Percentiles rank a stretch among this genome's conserved stretches.
These are phyloP conservation scores for Fusarium robinianum DNA, from an alignment of 2,329 filamentous ascomycete species.

Conservation along the genomic window DNA sequence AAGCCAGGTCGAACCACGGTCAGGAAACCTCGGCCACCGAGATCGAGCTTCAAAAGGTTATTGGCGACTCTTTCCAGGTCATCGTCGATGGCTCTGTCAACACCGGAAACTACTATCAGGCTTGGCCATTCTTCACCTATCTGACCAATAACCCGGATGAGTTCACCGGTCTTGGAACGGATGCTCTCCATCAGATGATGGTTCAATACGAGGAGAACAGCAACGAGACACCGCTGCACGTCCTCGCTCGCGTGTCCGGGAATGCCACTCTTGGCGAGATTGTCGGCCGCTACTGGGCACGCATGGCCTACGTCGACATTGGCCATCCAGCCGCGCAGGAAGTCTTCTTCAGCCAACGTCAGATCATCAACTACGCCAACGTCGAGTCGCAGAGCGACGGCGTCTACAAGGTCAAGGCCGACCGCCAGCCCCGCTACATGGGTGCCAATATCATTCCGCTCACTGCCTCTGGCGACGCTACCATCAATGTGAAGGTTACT, in stretches of 20 bases:
- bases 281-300: conserved; percentile 56
- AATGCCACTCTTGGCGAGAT: conserved; percentile 45
- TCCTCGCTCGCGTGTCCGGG: conserved; percentile 46
- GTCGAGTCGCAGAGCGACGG: conserved; percentile 44
- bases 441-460: conserved; percentile 55
- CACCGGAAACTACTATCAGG: conserved; percentile 55
- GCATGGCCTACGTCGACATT: conserved; percentile 58
- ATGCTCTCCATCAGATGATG: conserved; percentile 49
- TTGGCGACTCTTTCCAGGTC: conserved; percentile 52
- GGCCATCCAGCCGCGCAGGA: conserved; percentile 48
- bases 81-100: conserved; percentile 50
- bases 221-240: conserved; percentile 56
- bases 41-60: conserved; percentile 51
- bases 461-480: conserved; percentile 38
- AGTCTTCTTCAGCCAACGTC: conserved; percentile 44
- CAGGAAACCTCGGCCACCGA: conserved; percentile 44
- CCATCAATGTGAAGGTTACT: conserved; percentile 43
- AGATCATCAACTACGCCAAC: conserved; percentile 48
- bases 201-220: conserved; percentile 48
- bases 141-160: conserved; percentile 54
- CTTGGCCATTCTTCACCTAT: conserved; percentile 56
- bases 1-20: conserved; percentile 42
- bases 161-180: conserved; percentile 46
- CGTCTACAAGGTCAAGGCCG: conserved; percentile 49
- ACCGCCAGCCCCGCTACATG: conserved; percentile 52